phyloP scores from a whole-genome alignment of 495 filamentous ascomycete genomes.

The Xylaria cubensis region DNA sequence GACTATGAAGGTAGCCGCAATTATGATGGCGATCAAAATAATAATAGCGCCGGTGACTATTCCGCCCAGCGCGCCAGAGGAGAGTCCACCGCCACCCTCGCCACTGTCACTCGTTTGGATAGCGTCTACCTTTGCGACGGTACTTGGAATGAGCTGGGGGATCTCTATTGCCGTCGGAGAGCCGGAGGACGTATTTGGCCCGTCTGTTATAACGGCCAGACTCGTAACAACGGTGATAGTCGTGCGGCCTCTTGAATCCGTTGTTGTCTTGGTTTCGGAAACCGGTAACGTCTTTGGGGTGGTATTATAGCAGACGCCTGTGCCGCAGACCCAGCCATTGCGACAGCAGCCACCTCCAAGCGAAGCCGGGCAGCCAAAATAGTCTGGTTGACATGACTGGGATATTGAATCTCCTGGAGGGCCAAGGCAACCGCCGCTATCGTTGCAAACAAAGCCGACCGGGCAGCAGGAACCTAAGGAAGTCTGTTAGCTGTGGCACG shows the following conservation, averaged over 20 bases:
- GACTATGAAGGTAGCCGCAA: constrained; percentile 47
- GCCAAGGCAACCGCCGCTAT: constrained; percentile 34
- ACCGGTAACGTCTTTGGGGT: constrained; percentile 42
- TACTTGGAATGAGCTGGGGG: constrained; percentile 48
- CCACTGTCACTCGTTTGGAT: constrained; percentile 29
- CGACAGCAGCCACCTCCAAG: constrained; percentile 51
- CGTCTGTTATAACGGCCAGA: constrained; percentile 37
- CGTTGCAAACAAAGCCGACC: constrained; percentile 45
- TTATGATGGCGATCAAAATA: constrained; percentile 45
- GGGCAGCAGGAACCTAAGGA: constrained; percentile 34
- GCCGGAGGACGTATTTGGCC: constrained; percentile 29
- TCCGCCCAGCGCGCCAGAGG: constrained; percentile 45
- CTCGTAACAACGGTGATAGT: constrained; percentile 41
- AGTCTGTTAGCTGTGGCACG: constrained; percentile 22
- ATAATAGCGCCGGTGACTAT: constrained; percentile 53
- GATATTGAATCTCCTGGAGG: constrained; percentile 38
- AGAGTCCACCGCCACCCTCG: constrained; percentile 35
- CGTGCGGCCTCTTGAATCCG: constrained; percentile 38
- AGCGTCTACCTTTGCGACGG: constrained; percentile 46
- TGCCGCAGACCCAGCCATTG: constrained; percentile 48
- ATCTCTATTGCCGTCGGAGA: constrained; percentile 25
- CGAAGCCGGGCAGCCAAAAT: constrained; percentile 46
- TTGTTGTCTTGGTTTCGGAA: constrained; percentile 42
- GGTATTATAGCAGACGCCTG: constrained; percentile 45
- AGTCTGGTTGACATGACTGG: constrained; percentile 40